Conservation (phyloP, 2,329 filamentous ascomycete species). For the Aspergillus pseudoviridinutans region DNA sequence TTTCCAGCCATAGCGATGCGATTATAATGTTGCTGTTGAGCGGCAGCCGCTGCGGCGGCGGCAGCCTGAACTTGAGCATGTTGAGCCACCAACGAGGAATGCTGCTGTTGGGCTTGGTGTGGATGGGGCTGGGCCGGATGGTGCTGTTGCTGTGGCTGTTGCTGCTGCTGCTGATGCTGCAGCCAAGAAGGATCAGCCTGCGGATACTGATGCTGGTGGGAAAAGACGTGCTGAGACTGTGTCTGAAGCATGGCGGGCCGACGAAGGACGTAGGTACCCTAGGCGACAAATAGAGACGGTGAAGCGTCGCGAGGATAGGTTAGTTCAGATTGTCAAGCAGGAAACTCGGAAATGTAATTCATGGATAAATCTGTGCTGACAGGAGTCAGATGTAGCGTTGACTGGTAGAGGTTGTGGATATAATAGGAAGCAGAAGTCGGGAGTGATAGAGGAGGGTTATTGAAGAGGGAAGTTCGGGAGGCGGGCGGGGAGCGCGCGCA, state of each 20-base stretch:
- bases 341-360: conserved; percentile 22
- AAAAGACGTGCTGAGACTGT: conserved; percentile 59
- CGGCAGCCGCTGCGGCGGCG: conserved; percentile 36
- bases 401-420: background rate
- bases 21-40: conserved; percentile 60
- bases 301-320: conserved; percentile 3
- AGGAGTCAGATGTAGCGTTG: conserved; percentile 1
- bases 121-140: conserved; percentile 36
- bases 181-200: conserved; percentile 45
- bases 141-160: conserved; percentile 34
- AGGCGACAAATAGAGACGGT: conserved; percentile 14
- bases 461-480: conserved; percentile 29
- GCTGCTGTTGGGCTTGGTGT: conserved; percentile 39
- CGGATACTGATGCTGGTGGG: conserved; percentile 54
- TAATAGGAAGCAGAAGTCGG: conserved; percentile 17
- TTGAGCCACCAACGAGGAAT: conserved; percentile 44
- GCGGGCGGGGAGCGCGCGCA: conserved; percentile 27
- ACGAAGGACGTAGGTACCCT: conserved; percentile 21
- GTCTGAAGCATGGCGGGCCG: conserved; percentile 43
- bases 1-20: conserved; percentile 67
- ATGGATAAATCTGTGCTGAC: conserved; percentile 22
- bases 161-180: conserved; percentile 40
- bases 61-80: conserved; percentile 53
- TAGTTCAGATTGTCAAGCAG: conserved; percentile 21
- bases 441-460: conserved; percentile 21